A percentile compares a stretch with the other conserved stretches of the same genome.
Conservation (phyloP, 2,329 filamentous ascomycete species). For the Fusarium xylarioides region DNA sequence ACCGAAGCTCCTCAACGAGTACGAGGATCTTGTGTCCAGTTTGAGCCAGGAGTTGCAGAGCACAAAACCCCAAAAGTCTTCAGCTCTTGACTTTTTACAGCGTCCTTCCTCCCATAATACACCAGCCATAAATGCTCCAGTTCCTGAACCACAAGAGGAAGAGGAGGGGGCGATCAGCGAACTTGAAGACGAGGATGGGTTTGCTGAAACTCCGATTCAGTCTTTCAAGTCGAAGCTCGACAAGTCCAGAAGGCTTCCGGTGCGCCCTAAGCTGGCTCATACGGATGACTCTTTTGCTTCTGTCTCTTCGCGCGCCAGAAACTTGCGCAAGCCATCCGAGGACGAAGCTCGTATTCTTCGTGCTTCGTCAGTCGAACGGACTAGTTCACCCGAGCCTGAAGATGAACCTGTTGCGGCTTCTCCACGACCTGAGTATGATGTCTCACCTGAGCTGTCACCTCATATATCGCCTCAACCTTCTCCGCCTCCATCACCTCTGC, state of each 20-base stretch:
- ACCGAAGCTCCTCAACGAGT: constrained; percentile 51
- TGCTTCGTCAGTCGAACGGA: constrained; percentile 30
- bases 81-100: constrained; percentile 36
- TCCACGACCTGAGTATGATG: constrained; percentile 18
- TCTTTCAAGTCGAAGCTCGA: constrained; percentile 39
- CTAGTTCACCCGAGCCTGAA: constrained; percentile 32
- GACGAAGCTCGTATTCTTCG: constrained; percentile 33
- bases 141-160: constrained; percentile 14
- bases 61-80: constrained; percentile 36
- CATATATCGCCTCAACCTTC: constrained; percentile 2
- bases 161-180: constrained; percentile 56
- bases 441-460: constrained; percentile 18
- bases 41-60: constrained; percentile 54
- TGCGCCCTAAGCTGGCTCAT: constrained; percentile 43
- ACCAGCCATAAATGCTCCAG: not conserved
- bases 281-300: constrained; percentile 38
- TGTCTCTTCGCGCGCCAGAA: constrained; percentile 24
- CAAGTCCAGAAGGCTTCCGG: constrained; percentile 26
- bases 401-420: constrained; percentile 24
- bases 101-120: constrained; percentile 2
- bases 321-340: constrained; percentile 29
- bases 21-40: constrained; percentile 53
- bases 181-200: constrained; percentile 56
- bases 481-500: not conserved
- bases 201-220: constrained; percentile 34